These are phyloP conservation scores for Eutrema japonicum DNA, from an alignment of 345 rosid genomes.

Conservation along the genomic window DNA sequence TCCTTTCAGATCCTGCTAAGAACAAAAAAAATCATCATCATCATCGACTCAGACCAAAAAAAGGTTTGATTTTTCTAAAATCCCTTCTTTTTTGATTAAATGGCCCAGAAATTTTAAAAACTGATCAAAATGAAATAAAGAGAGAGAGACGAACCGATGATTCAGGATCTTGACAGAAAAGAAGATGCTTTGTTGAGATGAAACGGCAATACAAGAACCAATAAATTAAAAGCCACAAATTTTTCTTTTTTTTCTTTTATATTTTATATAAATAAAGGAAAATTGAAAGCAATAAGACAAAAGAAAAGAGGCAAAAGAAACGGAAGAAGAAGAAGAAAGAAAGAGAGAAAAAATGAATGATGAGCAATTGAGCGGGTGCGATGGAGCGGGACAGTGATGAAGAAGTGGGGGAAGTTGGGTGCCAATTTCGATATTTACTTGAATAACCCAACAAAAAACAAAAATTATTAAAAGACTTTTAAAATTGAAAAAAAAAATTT, in stretches of 20 bases:
- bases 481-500: neutral
- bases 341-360: neutral
- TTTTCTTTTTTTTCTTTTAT: neutral
- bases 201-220: constrained; percentile 31
- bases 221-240: constrained; percentile 28
- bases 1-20: constrained; percentile 41
- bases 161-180: constrained; percentile 41
- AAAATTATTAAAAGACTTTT: neutral
- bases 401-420: constrained; percentile 40
- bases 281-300: constrained; percentile 36
- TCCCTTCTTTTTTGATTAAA: neutral
- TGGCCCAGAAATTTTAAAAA: neutral
- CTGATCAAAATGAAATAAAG: neutral
- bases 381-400: constrained; percentile 43
- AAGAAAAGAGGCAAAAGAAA: constrained; percentile 35
- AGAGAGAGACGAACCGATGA: constrained; percentile 39
- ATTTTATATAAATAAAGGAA: neutral
- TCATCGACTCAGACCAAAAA: neutral
- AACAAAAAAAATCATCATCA: constrained; percentile 11
- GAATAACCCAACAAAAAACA: neutral
- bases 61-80: neutral
- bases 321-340: constrained; percentile 43
- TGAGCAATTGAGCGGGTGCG: constrained; percentile 33
- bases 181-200: constrained; percentile 28
- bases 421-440: constrained; percentile 19